A percentile compares a stretch with the other conserved stretches of the same genome.
These are phyloP conservation scores for Coemansia brasiliensis DNA, from an alignment of 192 early-diverging fungal genomes.

Conservation along the genomic window DNA sequence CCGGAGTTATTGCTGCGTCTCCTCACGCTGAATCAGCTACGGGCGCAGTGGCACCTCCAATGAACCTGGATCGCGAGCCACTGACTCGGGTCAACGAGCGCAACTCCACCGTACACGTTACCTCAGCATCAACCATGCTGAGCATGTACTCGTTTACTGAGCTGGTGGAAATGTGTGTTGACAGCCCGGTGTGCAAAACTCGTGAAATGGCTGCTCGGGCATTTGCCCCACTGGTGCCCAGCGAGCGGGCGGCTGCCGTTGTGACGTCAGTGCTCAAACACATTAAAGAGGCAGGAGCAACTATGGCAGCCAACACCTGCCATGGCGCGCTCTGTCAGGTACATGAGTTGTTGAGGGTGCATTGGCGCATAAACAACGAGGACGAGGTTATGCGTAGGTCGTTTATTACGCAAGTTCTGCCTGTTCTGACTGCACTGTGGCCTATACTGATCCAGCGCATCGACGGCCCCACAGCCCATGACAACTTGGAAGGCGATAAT, in stretches of 20 bases:
- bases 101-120: conserved; percentile 53
- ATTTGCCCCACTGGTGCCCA: conserved; percentile 70
- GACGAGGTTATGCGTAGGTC: conserved; percentile 41
- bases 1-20: conserved; percentile 23
- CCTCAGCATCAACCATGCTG: conserved; percentile 45
- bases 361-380: conserved; percentile 58
- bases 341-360: conserved; percentile 65
- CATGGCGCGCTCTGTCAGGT: conserved; percentile 79
- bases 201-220: conserved; percentile 87
- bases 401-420: conserved; percentile 52
- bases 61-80: conserved; percentile 46
- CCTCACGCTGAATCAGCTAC: conserved; percentile 37
- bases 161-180: conserved; percentile 50
- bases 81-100: conserved; percentile 50
- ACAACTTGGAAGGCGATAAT: neutral
- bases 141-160: conserved; percentile 56
- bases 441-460: conserved; percentile 25
- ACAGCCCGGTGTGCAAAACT: conserved; percentile 61
- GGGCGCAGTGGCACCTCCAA: conserved; percentile 46
- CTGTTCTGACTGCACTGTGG: conserved; percentile 37
- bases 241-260: conserved; percentile 40
- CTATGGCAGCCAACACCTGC: conserved; percentile 63
- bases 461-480: neutral
- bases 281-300: conserved; percentile 50
- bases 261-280: conserved; percentile 57